Conservation (phyloP, 2,329 filamentous ascomycete genomes). For the Orbilia brochopaga region DNA sequence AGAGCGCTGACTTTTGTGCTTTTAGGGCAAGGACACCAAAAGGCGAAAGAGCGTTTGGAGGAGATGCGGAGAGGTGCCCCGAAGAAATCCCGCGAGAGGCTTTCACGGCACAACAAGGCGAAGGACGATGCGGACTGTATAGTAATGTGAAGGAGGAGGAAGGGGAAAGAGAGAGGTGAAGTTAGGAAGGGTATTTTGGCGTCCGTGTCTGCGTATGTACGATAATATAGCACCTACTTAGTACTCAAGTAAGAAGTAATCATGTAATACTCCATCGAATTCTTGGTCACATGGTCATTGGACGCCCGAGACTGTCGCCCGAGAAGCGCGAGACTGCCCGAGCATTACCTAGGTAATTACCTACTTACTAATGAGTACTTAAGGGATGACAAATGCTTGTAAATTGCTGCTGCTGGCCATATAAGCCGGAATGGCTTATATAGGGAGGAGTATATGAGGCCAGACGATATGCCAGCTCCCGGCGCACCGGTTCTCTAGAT, state of each 20-base stretch:
- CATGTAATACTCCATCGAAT: no score
- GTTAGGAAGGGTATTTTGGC: conserved; percentile 52
- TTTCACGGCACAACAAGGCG: conserved; percentile 80
- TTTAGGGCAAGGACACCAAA: conserved; percentile 88
- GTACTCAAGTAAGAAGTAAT: no score
- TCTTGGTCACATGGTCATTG: conserved; percentile 20
- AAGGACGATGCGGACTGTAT: conserved; percentile 88
- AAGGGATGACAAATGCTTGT: conserved; percentile 50
- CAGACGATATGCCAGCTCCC: no score
- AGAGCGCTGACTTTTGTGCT: conserved; percentile 24
- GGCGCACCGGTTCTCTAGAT: no score
- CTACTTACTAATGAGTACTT: no score
- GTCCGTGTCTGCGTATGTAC: no score
- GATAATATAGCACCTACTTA: no score
- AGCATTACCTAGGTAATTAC: no score
- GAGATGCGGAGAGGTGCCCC: conserved; percentile 83
- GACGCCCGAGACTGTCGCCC: conserved; percentile 24
- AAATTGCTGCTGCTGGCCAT: conserved; percentile 6
- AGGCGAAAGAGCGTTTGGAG: conserved; percentile 88
- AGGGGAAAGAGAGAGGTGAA: neutral
- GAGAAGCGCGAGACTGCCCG: conserved; percentile 18
- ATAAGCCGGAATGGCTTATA: no score
- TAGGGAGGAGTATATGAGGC: no score
- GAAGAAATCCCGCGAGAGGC: conserved; percentile 76
- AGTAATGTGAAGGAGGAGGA: conserved; percentile 69